Evolutionary conservation across 495 filamentous ascomycete species (phyloP), one percentile per base, ranked within the genome.

Genomic region (Hypoxylon lenormandii): DNA sequence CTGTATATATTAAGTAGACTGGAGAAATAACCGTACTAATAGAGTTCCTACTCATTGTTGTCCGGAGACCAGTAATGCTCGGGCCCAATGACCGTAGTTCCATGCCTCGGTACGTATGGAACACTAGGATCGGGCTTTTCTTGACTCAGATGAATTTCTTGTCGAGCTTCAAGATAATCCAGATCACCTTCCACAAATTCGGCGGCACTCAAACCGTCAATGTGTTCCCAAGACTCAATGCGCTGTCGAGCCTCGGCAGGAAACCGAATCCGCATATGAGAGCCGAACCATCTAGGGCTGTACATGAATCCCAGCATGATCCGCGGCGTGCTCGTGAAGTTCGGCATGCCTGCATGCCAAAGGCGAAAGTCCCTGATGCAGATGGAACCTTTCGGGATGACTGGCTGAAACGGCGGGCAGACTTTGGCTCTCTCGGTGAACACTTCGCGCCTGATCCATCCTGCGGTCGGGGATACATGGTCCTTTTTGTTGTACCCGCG

Each of bases 341-440:
- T 83, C 28, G 79, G 79, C 75, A 78, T 79, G 5, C 81, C 80
- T 0, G 79, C 80, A 77, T 83, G 81, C 81, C 80, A 83, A 36
- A 80, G 71, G 37, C 79, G 56, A 22, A 83, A 61, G 60, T 83
- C 81, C 18, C 81, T 66, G 45, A 82, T 76, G 22, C 81, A 74
- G 33, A 83, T 67, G 26, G 76, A 72, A 0, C 81, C 81, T 58
- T 80, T 79, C 3, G 73, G 70, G 43, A 80, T 66, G 23, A 53
- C 52, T 1, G 80, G 80, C 70, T 82, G 81, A 45, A 80, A 62
- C 6, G 73, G 76, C 12, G 78, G 78, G 22, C 74, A 65, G 22
- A 78, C 58, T 28, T 66, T 73, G 5, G 77, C 54, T 10, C 78
- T 56, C 46, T 70, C 65, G 40, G 81, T 76, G 0, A 78, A 23